Conservation (phyloP, 768 basidiomycete genomes). For the Naganishia kalamii region DNA sequence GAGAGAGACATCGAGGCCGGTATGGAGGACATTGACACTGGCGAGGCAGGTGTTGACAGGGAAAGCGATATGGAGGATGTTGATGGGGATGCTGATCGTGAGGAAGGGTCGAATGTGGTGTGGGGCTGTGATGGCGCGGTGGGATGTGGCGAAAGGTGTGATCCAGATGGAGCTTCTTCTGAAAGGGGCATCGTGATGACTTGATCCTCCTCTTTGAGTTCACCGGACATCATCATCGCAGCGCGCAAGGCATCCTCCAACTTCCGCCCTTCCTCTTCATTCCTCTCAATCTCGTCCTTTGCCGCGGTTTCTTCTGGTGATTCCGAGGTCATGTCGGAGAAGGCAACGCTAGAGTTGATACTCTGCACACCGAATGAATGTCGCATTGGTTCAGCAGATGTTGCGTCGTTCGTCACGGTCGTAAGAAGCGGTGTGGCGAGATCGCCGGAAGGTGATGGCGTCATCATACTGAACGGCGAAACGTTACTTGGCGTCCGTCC, state of each 20-base stretch:
- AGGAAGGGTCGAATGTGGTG: neutral
- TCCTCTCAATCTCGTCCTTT: no score
- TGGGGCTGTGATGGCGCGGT: neutral
- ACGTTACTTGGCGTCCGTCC: neutral
- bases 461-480: neutral
- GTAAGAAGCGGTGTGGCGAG: neutral
- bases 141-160: neutral
- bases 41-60: neutral
- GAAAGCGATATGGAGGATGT: neutral
- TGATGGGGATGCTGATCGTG: neutral
- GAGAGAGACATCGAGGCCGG: neutral
- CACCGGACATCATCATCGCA: constrained; percentile 5
- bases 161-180: neutral
- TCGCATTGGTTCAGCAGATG: neutral
- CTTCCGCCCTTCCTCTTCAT: neutral
- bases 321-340: neutral
- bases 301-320: no score
- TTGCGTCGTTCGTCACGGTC: neutral
- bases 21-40: constrained; percentile 1
- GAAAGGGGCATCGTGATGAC: no score
- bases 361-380: constrained; percentile 4
- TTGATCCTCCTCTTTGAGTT: neutral
- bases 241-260: constrained; percentile 3
- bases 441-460: constrained; percentile 1
- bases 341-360: neutral